These are phyloP conservation scores for Peronospora tabacina DNA, from an alignment of 352 stramenopile genomes.

Conservation along the genomic window DNA sequence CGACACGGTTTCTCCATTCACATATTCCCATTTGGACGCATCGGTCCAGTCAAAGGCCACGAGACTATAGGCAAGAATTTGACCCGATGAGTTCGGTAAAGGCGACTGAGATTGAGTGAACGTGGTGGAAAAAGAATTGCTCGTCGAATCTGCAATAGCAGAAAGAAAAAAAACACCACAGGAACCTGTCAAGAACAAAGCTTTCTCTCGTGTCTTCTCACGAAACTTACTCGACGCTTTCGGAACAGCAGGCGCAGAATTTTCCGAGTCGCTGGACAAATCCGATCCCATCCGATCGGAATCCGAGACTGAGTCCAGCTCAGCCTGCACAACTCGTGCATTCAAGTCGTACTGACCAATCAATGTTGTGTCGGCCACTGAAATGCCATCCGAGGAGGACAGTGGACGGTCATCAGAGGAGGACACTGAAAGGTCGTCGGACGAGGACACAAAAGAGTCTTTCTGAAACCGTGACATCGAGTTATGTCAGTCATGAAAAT, in stretches of 20 bases:
- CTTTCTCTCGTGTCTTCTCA: not conserved
- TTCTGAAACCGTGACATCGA: slow-evolving; percentile 4
- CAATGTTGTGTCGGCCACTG: not conserved
- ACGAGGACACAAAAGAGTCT: slow-evolving; percentile 10
- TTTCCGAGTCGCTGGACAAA: too few relatives aligned
- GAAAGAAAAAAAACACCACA: too few relatives aligned
- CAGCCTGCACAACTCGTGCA: too few relatives aligned
- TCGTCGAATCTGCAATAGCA: slow-evolving; percentile 15
- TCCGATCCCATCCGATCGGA: too few relatives aligned
- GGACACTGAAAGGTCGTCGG: not conserved
- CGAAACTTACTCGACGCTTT: slow-evolving; percentile 15
- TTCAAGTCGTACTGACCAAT: too few relatives aligned
- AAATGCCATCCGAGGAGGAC: not conserved
- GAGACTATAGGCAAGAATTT: slow-evolving; percentile 37
- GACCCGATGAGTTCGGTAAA: slow-evolving; percentile 19
- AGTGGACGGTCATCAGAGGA: not conserved
- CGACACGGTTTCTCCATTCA: slow-evolving; percentile 30
- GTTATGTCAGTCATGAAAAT: not conserved
- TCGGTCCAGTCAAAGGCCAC: slow-evolving; percentile 68
- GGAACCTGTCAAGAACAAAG: not conserved
- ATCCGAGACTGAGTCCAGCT: too few relatives aligned
- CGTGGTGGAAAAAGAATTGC: slow-evolving; percentile 8
- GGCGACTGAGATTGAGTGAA: slow-evolving; percentile 10
- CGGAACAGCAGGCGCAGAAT: slow-evolving; percentile 5
- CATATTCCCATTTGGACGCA: slow-evolving; percentile 53